Percentiles rank a stretch among this genome's conserved stretches.
These are phyloP conservation scores for Periglandula ipomoeae DNA, from an alignment of 2,329 filamentous ascomycete species.

Conservation along the genomic window DNA sequence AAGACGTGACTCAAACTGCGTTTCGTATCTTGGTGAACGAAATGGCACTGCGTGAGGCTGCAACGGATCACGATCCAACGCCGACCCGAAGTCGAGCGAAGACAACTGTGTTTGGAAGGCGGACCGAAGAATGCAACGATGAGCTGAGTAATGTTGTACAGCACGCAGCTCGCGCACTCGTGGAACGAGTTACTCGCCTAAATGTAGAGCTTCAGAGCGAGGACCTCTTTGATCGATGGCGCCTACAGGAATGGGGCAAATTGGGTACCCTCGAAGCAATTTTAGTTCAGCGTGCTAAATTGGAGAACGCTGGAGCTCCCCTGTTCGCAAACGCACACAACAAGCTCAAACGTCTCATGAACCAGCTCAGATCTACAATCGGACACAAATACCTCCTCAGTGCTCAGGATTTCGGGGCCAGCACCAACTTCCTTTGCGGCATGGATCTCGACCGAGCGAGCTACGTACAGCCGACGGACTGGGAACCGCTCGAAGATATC, in stretches of 20 bases:
- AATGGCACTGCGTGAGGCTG: conserved; percentile 39
- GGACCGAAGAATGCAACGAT: conserved; percentile 39
- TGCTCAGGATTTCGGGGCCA: neutral
- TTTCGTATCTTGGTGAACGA: conserved; percentile 57
- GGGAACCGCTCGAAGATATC: conserved; percentile 14
- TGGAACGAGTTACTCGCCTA: conserved; percentile 38
- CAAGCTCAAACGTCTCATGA: conserved; percentile 15
- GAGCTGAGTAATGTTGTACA: conserved; percentile 46
- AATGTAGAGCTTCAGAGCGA: conserved; percentile 24
- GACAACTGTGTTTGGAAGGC: conserved; percentile 35
- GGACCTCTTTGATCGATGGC: conserved; percentile 20
- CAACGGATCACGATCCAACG: conserved; percentile 2
- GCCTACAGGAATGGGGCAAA: conserved; percentile 22
- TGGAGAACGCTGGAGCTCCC: too few species aligned
- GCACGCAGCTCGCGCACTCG: conserved; percentile 42
- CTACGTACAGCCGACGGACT: conserved; percentile 26
- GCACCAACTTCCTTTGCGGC: neutral
- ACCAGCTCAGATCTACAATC: conserved; percentile 11
- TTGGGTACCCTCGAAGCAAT: too few species aligned
- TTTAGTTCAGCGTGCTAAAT: too few species aligned
- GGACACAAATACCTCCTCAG: conserved; percentile 12
- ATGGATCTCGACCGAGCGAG: conserved; percentile 27
- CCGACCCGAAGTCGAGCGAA: conserved; percentile 6
- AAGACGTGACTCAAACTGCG: conserved; percentile 34
- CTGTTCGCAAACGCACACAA: too few species aligned